Conservation (phyloP, 257 asterid species). For the Scutellaria baicalensis region DNA sequence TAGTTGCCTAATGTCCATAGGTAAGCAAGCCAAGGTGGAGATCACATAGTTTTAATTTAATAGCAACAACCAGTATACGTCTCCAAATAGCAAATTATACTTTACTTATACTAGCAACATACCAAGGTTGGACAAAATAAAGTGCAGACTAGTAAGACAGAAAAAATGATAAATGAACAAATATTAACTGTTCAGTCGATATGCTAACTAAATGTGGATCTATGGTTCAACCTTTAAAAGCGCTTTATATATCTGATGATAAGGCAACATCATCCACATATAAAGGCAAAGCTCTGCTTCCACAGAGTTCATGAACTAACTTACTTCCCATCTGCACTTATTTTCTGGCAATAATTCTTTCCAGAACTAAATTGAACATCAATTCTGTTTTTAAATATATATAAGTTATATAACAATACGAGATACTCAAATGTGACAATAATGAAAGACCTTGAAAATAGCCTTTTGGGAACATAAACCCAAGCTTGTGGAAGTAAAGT, state of each 20-base stretch:
- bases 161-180: neutral
- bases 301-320: neutral
- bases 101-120: neutral
- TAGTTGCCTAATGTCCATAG: neutral
- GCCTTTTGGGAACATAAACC: neutral
- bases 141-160: neutral
- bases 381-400: neutral
- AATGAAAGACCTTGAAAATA: neutral
- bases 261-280: neutral
- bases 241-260: neutral
- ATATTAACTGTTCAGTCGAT: neutral
- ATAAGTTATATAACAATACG: neutral
- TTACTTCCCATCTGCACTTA: neutral
- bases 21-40: conserved; percentile 10
- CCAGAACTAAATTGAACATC: neutral
- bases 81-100: neutral
- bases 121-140: neutral
- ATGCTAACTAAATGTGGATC: neutral
- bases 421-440: neutral
- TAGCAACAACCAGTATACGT: neutral
- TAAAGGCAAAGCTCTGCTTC: neutral
- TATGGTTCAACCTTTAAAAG: neutral
- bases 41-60: neutral
- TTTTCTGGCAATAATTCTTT: neutral
- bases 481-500: neutral